These are phyloP conservation scores for Xylaria hypoxylon DNA, from an alignment of 2,329 filamentous ascomycete genomes.

Conservation along the genomic window DNA sequence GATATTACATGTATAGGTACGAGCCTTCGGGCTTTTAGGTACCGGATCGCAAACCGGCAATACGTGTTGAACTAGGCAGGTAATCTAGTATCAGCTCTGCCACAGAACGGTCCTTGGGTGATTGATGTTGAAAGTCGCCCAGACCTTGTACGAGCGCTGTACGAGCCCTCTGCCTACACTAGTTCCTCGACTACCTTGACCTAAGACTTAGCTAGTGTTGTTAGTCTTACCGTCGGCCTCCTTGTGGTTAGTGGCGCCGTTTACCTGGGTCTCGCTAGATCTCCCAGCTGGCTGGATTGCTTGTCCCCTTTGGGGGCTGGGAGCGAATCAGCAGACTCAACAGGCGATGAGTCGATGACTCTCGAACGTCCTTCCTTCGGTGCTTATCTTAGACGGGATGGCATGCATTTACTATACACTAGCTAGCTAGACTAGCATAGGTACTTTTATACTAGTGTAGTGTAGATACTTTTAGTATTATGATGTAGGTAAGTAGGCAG, in stretches of 20 bases:
- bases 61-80: not conserved
- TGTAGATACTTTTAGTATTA: not conserved
- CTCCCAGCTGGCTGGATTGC: slow-evolving; percentile 38
- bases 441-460: not conserved
- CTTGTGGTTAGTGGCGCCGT: slow-evolving; percentile 35
- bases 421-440: not conserved
- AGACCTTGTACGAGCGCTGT: too few species aligned
- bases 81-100: too few species aligned
- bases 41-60: slow-evolving; percentile 19
- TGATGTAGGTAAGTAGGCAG: not conserved
- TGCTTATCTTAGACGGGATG: slow-evolving; percentile 19
- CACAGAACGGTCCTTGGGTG: too few species aligned
- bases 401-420: slow-evolving; percentile 3
- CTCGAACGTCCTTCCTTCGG: slow-evolving; percentile 7
- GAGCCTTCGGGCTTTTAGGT: slow-evolving; percentile 19
- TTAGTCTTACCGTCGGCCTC: slow-evolving; percentile 13
- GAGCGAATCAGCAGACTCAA: slow-evolving; percentile 29
- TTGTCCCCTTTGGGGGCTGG: slow-evolving; percentile 16
- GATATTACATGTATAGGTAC: slow-evolving; percentile 14
- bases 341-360: slow-evolving; percentile 12
- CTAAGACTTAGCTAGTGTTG: not conserved
- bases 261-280: slow-evolving; percentile 33
- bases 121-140: too few species aligned
- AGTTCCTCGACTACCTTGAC: slow-evolving; percentile 10
- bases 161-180: not conserved